Conservation (phyloP, 2,329 filamentous ascomycete species). For the Peltaster fructicola region DNA sequence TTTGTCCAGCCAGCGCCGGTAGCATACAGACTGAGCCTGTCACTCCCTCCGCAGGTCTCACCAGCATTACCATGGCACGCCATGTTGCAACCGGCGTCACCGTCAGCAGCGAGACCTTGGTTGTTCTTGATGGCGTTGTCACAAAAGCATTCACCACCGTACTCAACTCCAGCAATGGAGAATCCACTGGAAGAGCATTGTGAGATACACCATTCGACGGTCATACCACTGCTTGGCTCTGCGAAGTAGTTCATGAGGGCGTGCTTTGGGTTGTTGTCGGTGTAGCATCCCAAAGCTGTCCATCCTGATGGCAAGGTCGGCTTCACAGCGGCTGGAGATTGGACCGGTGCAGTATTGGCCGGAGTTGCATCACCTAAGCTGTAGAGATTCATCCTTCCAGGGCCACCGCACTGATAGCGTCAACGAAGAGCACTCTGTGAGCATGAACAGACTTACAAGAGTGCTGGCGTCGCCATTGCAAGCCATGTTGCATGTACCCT, state of each 20-base stretch:
- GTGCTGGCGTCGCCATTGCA: slow-evolving; percentile 6
- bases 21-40: slow-evolving; percentile 8
- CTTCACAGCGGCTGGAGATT: no score
- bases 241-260: slow-evolving; percentile 7
- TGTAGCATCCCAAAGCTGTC: slow-evolving; percentile 12
- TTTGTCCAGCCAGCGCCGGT: slow-evolving; percentile 15
- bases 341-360: no score
- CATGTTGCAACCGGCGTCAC: slow-evolving; percentile 8
- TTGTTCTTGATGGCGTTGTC: slow-evolving; percentile 36
- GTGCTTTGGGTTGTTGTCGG: slow-evolving; percentile 8
- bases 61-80: not conserved
- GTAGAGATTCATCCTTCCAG: slow-evolving; percentile 12
- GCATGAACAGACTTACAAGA: no score
- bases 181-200: slow-evolving; percentile 7
- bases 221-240: slow-evolving; percentile 7
- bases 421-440: no score
- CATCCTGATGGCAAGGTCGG: slow-evolving; percentile 7
- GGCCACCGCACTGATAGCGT: slow-evolving; percentile 16
- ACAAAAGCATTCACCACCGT: slow-evolving; percentile 12
- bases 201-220: slow-evolving; percentile 3
- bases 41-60: slow-evolving; percentile 1
- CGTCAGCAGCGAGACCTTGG: slow-evolving; percentile 10
- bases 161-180: slow-evolving; percentile 9
- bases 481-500: slow-evolving; percentile 3
- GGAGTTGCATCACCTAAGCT: slow-evolving; percentile 8